Evolutionary conservation across 257 asterid genomes (phyloP), one percentile per base, ranked within the genome.

Genomic region (Cordia subcordata): DNA sequence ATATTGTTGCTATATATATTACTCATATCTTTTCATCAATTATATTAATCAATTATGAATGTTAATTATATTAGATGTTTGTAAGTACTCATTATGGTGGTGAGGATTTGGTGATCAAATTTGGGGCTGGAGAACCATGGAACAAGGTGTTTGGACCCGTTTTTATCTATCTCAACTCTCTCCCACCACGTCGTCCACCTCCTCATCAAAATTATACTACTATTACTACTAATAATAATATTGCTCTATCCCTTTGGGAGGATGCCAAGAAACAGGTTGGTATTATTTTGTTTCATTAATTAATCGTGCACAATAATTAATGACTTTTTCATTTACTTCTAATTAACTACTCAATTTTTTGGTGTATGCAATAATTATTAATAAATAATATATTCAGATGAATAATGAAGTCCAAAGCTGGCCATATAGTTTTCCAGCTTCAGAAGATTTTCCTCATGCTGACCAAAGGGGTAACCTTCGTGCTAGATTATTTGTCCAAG

Each of bases 391-490:
- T 49, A 21, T 49, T 55, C 53, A 82, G 88, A 79, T 76, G 88
- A 55, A 55, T 32, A 63, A 66, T 59, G 79, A 78, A 76, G 72
- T 72, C 5, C 37, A 61, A 37, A 63, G 81, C 72, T 91, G 96
- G 96, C 96, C 98, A 40, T 91, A 91, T 67, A 62, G 49, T 71
- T 91, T 91, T 67, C 94, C 95, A 37, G 87, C 80, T 47, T 87
- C 96, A 13, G 90, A 72, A 61, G 94, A 87, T 61, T 91, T 77
- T 73, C 84, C 76, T 23, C 58, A 68, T 15, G 73, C 82, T 4
- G 81, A 83, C 27, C 78, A 83, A 68, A 75, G 98, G 69, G 98
- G 96, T 52, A 65, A 53, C 13, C 72, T 83, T 39, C 63, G 23
- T 17, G 98, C 96, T 46, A 82, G 77, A 78, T 78, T 91, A 66